Evolutionary conservation across 345 rosid genomes (phyloP).

Genomic region (Iberis pinnata): DNA sequence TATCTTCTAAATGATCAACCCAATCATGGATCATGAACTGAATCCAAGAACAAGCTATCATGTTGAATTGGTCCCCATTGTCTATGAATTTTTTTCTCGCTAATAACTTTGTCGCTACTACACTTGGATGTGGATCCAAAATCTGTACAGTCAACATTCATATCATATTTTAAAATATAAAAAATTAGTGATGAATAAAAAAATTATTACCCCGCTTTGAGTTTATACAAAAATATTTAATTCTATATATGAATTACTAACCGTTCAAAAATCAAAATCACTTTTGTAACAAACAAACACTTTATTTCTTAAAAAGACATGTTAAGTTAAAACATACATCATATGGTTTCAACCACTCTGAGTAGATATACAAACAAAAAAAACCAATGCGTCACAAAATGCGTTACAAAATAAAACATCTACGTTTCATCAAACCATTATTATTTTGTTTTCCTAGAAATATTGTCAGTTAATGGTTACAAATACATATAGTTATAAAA

Average conservation of each 20-base stretch:
- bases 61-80: constrained; percentile 58
- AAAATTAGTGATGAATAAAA: not conserved
- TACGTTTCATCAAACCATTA: too few species aligned
- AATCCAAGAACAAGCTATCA: constrained; percentile 76
- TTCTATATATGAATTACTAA: not conserved
- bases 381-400: too few species aligned
- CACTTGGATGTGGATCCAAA: constrained; percentile 66
- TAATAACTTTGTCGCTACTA: constrained; percentile 56
- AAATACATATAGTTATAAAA: too few species aligned
- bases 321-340: too few species aligned
- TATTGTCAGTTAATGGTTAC: too few species aligned
- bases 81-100: constrained; percentile 47
- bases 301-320: not conserved
- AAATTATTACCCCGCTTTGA: too few species aligned
- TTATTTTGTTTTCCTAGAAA: too few species aligned
- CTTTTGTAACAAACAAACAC: constrained; percentile 1
- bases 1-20: constrained; percentile 77
- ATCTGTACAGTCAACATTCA: constrained; percentile 27
- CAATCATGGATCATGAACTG: constrained; percentile 92
- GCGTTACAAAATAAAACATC: too few species aligned
- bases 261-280: not conserved
- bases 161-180: too few species aligned
- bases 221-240: not conserved
- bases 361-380: too few species aligned
- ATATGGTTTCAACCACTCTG: too few species aligned